Conservation (phyloP, 139 green algal species). For the Chlorella sp. region DNA sequence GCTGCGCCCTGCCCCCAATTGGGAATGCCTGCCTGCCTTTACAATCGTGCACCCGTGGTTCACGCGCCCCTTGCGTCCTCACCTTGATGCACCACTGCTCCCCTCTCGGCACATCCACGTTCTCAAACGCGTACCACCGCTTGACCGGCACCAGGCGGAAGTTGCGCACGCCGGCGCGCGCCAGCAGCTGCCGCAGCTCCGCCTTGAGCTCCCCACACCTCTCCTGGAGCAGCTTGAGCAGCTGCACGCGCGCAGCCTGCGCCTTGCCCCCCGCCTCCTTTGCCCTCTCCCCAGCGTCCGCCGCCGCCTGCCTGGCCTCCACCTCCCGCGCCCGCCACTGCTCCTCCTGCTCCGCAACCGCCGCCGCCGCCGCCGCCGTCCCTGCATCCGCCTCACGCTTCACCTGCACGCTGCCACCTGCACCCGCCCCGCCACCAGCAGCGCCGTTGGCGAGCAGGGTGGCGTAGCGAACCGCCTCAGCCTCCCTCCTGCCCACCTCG, state of each 20-base stretch:
- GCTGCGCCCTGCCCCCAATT: too few species aligned
- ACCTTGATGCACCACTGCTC: conserved; percentile 93
- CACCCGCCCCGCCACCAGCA: too few species aligned
- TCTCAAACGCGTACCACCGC: conserved; percentile 92
- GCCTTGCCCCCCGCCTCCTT: neutral
- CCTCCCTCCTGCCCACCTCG: neutral
- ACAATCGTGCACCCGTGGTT: too few species aligned
- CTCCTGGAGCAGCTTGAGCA: conserved; percentile 15
- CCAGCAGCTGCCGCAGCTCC: conserved; percentile 69
- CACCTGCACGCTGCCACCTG: too few species aligned
- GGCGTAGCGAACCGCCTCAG: neutral
- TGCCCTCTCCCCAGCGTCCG: neutral
- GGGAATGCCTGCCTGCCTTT: too few species aligned
- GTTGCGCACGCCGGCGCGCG: conserved; percentile 47
- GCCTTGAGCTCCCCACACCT: conserved; percentile 60
- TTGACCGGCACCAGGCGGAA: conserved; percentile 81
- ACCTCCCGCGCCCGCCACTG: too few species aligned
- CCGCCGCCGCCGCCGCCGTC: too few species aligned
- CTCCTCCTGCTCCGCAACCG: neutral
- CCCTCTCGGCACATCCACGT: conserved; percentile 58
- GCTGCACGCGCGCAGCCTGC: neutral
- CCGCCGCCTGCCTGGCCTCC: too few species aligned
- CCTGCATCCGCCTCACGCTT: too few species aligned
- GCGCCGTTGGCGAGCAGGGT: too few species aligned
- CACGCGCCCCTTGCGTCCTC: too few species aligned